Evolutionary conservation across 2,329 filamentous ascomycete genomes (phyloP).

Genomic region (Erysiphe neolycopersici): DNA sequence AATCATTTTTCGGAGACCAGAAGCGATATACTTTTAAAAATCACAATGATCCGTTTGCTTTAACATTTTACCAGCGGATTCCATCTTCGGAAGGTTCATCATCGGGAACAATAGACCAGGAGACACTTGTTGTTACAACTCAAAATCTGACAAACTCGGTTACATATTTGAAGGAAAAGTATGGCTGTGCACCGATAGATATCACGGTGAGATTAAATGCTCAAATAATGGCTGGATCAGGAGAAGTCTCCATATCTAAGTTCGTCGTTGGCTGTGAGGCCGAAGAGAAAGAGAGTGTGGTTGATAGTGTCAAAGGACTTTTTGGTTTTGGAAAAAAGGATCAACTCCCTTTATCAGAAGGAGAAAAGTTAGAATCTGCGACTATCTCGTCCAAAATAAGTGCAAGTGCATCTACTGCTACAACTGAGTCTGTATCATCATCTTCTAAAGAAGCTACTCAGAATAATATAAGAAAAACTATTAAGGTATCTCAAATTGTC

Average conservation of each 20-base stretch:
- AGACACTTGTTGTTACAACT: constrained; percentile 41
- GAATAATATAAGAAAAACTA: constrained; percentile 6
- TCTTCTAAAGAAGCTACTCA: constrained; percentile 9
- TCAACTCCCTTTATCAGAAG: constrained; percentile 39
- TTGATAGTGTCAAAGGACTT: constrained; percentile 86
- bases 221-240: constrained; percentile 43
- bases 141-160: constrained; percentile 69
- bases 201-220: constrained; percentile 59
- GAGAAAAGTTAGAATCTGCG: constrained; percentile 23
- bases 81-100: constrained; percentile 18
- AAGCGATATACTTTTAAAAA: constrained; percentile 74
- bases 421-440: constrained; percentile 21
- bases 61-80: constrained; percentile 54
- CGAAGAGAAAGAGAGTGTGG: constrained; percentile 56
- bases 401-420: constrained; percentile 21
- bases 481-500: constrained; percentile 12
- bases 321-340: constrained; percentile 88
- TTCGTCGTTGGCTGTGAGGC: constrained; percentile 69
- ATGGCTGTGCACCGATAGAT: constrained; percentile 43
- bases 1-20: constrained; percentile 45
- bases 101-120: constrained; percentile 24
- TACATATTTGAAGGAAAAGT: constrained; percentile 49
- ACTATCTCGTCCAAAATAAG: constrained; percentile 5
- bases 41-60: constrained; percentile 45
- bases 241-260: constrained; percentile 51